Evolutionary conservation across 139 green algal species (phyloP).

Genomic region (Yamagishiella unicocca): DNA sequence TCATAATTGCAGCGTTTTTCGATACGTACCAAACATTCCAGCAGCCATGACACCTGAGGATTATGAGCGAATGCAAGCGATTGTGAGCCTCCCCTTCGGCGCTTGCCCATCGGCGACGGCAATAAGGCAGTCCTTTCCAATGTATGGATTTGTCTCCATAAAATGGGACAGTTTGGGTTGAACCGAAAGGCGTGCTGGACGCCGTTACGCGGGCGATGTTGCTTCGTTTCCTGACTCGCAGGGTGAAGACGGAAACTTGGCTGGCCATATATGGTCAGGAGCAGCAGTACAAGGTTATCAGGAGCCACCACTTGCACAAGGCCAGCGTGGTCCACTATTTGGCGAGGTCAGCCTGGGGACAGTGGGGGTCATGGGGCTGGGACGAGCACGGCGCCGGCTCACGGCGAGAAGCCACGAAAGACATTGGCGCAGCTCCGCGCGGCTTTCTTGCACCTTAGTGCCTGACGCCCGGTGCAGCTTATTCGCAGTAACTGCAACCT

Average conservation of each 20-base stretch:
- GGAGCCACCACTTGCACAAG: constrained; percentile 72
- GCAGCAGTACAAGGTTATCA: constrained; percentile 73
- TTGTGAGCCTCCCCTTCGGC: constrained; percentile 21
- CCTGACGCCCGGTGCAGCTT: too few relatives aligned
- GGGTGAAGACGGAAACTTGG: constrained; percentile 67
- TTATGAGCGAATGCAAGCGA: constrained; percentile 5
- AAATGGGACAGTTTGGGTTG: neutral
- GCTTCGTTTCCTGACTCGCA: too few relatives aligned
- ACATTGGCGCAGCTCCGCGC: too few relatives aligned
- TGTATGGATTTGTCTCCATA: neutral
- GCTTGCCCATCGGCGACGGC: constrained; percentile 11
- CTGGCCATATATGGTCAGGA: constrained; percentile 79
- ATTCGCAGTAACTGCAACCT: too few relatives aligned
- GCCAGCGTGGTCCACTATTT: constrained; percentile 54
- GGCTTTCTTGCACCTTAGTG: too few relatives aligned
- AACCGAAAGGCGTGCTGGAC: too few relatives aligned
- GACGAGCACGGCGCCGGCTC: too few relatives aligned
- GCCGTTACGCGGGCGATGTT: too few relatives aligned
- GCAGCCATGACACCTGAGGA: neutral
- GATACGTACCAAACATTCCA: neutral
- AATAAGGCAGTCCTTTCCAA: neutral
- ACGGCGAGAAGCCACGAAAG: too few relatives aligned
- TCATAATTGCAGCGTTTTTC: neutral
- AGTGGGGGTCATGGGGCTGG: too few relatives aligned
- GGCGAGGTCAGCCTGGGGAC: constrained; percentile 56